Evolutionary conservation across 139 green algal species (phyloP).

Genomic region (Pycnococcus provasolii): DNA sequence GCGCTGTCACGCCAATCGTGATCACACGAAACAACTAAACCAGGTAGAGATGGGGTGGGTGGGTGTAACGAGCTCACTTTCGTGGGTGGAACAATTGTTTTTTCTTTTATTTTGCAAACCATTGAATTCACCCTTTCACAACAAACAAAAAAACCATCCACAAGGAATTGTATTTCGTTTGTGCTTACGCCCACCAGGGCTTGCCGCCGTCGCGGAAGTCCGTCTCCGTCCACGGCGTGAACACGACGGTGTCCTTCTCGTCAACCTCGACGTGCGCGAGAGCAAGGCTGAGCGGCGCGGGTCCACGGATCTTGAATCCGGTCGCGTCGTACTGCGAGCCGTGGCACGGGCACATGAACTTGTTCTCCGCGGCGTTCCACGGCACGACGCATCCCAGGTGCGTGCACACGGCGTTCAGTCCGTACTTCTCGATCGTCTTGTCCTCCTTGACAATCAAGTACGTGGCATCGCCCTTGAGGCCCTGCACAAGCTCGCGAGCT

Average conservation of each 20-base stretch:
- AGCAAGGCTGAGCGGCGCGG: slow-evolving; percentile 61
- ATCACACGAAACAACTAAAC: too few species aligned
- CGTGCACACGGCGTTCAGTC: slow-evolving; percentile 98
- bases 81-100: too few species aligned
- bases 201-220: slow-evolving; percentile 85
- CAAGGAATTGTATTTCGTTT: not conserved
- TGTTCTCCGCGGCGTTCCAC: slow-evolving; percentile 95
- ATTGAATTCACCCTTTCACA: too few species aligned
- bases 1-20: too few species aligned
- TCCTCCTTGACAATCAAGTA: slow-evolving; percentile 92
- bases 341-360: slow-evolving; percentile 99
- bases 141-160: too few species aligned
- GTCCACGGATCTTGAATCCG: slow-evolving; percentile 37
- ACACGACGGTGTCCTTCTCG: slow-evolving; percentile 66
- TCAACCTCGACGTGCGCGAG: slow-evolving; percentile 74
- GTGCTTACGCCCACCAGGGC: slow-evolving; percentile 76
- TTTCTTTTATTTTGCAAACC: too few species aligned
- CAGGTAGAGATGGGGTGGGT: too few species aligned
- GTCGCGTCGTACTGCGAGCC: slow-evolving; percentile 94
- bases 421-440: slow-evolving; percentile 72
- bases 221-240: slow-evolving; percentile 91
- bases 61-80: too few species aligned
- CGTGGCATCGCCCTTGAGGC: slow-evolving; percentile 94
- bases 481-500: slow-evolving; percentile 78
- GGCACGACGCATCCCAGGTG: slow-evolving; percentile 99